Conservation (phyloP, 1,284 basidiomycete species). For the Ustilago xerochloae region DNA sequence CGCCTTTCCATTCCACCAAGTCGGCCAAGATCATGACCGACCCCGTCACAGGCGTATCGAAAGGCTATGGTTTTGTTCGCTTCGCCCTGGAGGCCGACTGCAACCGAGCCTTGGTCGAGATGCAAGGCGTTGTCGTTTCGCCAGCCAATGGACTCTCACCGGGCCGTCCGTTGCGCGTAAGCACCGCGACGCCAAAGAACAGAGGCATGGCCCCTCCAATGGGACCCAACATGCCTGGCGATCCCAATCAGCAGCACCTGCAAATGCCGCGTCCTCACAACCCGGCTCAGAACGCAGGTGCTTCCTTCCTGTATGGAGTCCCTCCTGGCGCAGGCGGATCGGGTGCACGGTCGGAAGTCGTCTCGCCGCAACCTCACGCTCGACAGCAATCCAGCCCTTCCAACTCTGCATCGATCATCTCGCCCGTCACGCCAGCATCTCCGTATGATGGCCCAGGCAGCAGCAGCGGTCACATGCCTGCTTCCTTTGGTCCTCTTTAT, state of each 20-base stretch:
- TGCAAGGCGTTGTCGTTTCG: slow-evolving; percentile 57
- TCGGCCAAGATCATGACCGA: slow-evolving; percentile 63
- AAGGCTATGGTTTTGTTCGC: slow-evolving; percentile 65
- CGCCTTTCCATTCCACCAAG: slow-evolving; percentile 60
- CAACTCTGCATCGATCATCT: slow-evolving; percentile 18
- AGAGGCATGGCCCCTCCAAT: slow-evolving; percentile 19
- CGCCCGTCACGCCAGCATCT: slow-evolving; percentile 27
- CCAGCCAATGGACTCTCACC: slow-evolving; percentile 51
- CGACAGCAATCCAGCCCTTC: slow-evolving; percentile 30
- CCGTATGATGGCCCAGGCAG: slow-evolving; percentile 22
- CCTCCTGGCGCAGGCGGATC: not conserved
- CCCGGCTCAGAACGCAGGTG: slow-evolving; percentile 26
- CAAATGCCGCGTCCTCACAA: slow-evolving; percentile 49
- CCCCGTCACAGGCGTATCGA: slow-evolving; percentile 49
- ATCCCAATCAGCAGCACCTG: slow-evolving; percentile 25
- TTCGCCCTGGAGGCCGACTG: slow-evolving; percentile 57
- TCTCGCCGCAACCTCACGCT: slow-evolving; percentile 37
- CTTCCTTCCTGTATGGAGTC: slow-evolving; percentile 38
- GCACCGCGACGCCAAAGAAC: slow-evolving; percentile 62
- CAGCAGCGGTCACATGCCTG: slow-evolving; percentile 6
- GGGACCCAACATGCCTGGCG: slow-evolving; percentile 13
- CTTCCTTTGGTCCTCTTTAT: slow-evolving; percentile 30
- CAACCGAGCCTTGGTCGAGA: slow-evolving; percentile 64
- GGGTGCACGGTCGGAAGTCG: slow-evolving; percentile 21
- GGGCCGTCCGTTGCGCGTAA: slow-evolving; percentile 58